Percentiles rank a stretch among this genome's conserved stretches.
These are phyloP conservation scores for Sindora glabra DNA, from an alignment of 306 rosid species.

Conservation along the genomic window DNA sequence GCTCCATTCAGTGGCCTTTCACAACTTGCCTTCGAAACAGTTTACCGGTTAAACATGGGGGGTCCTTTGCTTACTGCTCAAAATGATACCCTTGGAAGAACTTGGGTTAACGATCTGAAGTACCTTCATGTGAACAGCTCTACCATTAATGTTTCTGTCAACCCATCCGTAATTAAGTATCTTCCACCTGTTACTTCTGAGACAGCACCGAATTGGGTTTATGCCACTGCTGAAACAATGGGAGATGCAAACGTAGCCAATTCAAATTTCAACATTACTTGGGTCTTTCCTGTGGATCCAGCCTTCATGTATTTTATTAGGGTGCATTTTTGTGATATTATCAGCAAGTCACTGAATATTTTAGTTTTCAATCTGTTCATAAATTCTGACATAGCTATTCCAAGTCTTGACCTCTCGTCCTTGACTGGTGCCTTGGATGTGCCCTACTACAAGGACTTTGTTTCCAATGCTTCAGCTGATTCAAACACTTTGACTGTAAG, in stretches of 20 bases:
- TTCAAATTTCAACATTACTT: too few relatives aligned
- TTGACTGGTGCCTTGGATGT: neutral
- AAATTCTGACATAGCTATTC: neutral
- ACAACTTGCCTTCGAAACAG: constrained; percentile 37
- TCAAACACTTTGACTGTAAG: neutral
- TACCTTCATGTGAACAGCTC: neutral
- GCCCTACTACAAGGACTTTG: neutral
- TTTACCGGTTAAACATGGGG: constrained; percentile 50
- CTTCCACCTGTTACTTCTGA: neutral
- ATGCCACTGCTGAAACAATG: neutral
- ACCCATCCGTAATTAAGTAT: neutral
- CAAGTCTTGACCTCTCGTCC: neutral
- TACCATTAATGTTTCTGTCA: neutral
- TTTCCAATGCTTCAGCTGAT: neutral
- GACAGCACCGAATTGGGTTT: neutral
- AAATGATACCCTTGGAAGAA: neutral
- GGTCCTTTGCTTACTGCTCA: constrained; percentile 4
- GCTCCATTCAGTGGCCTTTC: constrained; percentile 30
- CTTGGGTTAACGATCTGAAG: neutral
- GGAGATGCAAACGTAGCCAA: neutral
- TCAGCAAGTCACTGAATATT: neutral
- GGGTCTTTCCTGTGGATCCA: neutral
- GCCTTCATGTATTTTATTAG: neutral
- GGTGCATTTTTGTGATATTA: neutral
- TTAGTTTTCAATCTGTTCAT: neutral